Conservation (phyloP, 129 eudicot genomes). For the Solidago caesia region DNA sequence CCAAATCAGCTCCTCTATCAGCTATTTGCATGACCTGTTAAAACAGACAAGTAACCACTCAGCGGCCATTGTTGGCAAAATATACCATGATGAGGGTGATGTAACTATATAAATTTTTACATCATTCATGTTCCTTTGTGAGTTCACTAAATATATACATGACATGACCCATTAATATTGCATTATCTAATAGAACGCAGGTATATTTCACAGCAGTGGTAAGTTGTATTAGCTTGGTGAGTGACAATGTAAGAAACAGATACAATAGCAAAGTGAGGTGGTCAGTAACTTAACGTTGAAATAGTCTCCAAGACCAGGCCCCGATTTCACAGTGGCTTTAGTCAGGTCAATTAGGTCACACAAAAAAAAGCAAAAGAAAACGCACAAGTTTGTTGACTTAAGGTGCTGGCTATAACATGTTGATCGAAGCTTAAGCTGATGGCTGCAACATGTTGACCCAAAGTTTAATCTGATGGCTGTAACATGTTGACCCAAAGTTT, state of each 20-base stretch:
- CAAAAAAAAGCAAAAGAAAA: not conserved
- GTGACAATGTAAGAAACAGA: not conserved
- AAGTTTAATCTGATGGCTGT: not conserved
- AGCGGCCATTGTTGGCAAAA: slow-evolving; percentile 17
- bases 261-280: slow-evolving; percentile 7
- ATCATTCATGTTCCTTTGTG: not conserved
- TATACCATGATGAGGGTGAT: not conserved
- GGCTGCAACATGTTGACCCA: not conserved
- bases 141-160: not conserved
- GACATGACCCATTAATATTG: not conserved
- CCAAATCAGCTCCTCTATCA: slow-evolving; percentile 95
- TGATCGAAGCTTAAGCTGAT: not conserved
- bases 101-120: not conserved
- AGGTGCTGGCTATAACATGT: not conserved
- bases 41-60: slow-evolving; percentile 20
- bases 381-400: slow-evolving; percentile 6
- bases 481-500: not conserved
- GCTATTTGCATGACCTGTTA: slow-evolving; percentile 90
- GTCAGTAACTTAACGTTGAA: not conserved
- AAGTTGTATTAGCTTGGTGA: not conserved
- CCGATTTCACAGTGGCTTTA: slow-evolving; percentile 5
- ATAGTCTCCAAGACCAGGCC: slow-evolving; percentile 11
- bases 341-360: not conserved
- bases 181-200: not conserved
- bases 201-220: not conserved